These are phyloP conservation scores for Microthyrium microscopicum DNA, from an alignment of 2,329 filamentous ascomycete genomes.

Conservation along the genomic window DNA sequence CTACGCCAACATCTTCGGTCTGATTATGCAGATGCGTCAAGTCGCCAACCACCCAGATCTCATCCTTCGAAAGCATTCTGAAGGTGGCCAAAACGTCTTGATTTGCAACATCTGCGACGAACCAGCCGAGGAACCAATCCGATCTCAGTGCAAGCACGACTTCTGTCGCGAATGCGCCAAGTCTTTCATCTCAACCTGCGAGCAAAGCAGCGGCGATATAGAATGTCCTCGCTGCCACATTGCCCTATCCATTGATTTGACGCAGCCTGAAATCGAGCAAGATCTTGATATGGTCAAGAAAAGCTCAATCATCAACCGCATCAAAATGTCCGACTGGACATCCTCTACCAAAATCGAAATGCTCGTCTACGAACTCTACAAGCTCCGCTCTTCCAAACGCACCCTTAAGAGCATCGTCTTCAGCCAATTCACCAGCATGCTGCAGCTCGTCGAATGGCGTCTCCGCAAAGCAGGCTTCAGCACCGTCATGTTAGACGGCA, in stretches of 20 bases:
- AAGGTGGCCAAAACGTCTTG: slow-evolving; percentile 76
- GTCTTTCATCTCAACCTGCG: slow-evolving; percentile 64
- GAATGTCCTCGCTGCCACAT: slow-evolving; percentile 91
- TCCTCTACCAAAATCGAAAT: slow-evolving; percentile 97
- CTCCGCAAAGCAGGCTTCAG: slow-evolving; percentile 92
- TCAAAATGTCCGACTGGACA: slow-evolving; percentile 98
- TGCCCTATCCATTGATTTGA: slow-evolving; percentile 72
- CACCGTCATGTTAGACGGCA: slow-evolving; percentile 94
- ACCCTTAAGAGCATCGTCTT: slow-evolving; percentile 97
- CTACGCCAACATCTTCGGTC: slow-evolving; percentile 95
- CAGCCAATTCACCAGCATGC: slow-evolving; percentile 92
- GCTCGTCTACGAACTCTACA: slow-evolving; percentile 84
- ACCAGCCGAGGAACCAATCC: slow-evolving; percentile 83
- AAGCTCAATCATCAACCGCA: slow-evolving; percentile 93
- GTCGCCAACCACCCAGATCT: slow-evolving; percentile 93
- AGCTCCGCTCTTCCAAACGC: slow-evolving; percentile 77
- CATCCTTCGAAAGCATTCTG: slow-evolving; percentile 71
- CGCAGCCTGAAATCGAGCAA: slow-evolving; percentile 89
- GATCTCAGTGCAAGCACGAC: slow-evolving; percentile 82
- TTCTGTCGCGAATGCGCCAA: slow-evolving; percentile 72
- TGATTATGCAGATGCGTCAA: slow-evolving; percentile 99
- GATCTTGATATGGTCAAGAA: slow-evolving; percentile 79
- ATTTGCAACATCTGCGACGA: slow-evolving; percentile 95
- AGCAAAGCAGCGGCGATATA: slow-evolving; percentile 40
- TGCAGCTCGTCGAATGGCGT: slow-evolving; percentile 93